Evolutionary conservation across 2,329 filamentous ascomycete genomes (phyloP).

Genomic region (Amauroascus niger): DNA sequence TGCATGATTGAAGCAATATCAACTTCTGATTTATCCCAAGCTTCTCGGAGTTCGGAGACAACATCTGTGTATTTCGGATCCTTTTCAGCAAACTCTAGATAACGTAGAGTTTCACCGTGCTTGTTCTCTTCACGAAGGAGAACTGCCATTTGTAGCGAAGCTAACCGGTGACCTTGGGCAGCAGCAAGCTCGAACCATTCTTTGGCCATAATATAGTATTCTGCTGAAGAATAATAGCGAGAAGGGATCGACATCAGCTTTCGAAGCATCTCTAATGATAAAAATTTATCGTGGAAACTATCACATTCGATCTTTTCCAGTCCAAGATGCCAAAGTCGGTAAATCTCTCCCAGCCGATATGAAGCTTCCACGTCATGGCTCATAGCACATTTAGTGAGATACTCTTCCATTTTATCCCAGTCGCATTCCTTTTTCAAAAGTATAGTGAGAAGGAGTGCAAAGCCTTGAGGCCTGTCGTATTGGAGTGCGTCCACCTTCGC

Average conservation of each 20-base stretch:
- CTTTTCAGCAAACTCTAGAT: conserved; percentile 16
- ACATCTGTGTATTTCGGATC: conserved; percentile 36
- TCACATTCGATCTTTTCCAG: conserved; percentile 15
- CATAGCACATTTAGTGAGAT: conserved; percentile 28
- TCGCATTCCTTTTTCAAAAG: conserved; percentile 21
- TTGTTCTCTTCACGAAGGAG: conserved; percentile 24
- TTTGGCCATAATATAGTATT: conserved; percentile 20
- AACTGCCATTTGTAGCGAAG: conserved; percentile 18
- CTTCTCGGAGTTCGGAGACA: conserved; percentile 49
- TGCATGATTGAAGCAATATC: background rate
- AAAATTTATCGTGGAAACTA: background rate
- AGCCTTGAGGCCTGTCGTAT: conserved; percentile 26
- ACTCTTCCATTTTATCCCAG: conserved; percentile 28
- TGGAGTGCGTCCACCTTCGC: conserved; percentile 23
- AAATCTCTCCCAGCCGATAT: conserved; percentile 30
- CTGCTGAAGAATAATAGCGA: background rate
- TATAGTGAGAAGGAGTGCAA: conserved; percentile 20
- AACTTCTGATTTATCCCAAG: conserved; percentile 45
- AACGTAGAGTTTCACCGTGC: conserved; percentile 12
- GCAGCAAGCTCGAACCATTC: conserved; percentile 30
- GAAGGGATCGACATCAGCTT: background rate
- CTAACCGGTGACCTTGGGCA: background rate
- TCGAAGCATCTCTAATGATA: background rate
- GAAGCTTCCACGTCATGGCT: conserved; percentile 24
- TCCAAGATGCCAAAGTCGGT: conserved; percentile 23